These are phyloP conservation scores for Chlorella sp. DNA, from an alignment of 139 green algal genomes.

Conservation along the genomic window DNA sequence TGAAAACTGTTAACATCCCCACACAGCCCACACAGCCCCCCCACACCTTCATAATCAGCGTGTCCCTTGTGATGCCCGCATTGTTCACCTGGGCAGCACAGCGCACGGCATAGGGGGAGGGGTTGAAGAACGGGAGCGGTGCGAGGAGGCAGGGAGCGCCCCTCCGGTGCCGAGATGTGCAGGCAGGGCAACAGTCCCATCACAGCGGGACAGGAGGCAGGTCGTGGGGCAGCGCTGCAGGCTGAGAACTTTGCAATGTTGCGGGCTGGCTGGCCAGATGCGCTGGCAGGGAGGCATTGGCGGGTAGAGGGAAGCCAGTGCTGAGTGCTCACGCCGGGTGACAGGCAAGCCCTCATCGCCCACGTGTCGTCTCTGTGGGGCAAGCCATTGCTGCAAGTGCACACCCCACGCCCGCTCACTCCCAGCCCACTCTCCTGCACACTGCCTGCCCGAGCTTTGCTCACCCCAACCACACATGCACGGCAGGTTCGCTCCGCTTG, in stretches of 20 bases:
- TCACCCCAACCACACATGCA: background rate
- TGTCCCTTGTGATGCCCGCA: conserved; percentile 27
- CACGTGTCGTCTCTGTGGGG: no score
- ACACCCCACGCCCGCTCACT: background rate
- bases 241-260: no score
- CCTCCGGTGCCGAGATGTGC: background rate
- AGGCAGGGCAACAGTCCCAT: background rate
- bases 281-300: no score
- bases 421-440: background rate
- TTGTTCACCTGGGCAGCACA: conserved; percentile 7
- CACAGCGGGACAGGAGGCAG: background rate
- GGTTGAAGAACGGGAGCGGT: no score
- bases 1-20: no score
- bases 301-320: no score
- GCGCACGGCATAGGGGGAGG: background rate
- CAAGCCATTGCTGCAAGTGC: background rate
- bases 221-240: background rate
- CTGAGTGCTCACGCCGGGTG: no score
- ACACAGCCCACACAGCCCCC: no score
- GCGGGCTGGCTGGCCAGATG: no score
- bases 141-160: background rate
- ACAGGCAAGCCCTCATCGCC: no score
- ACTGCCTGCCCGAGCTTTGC: background rate
- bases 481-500: background rate
- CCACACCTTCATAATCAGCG: conserved; percentile 84